Evolutionary conservation across 2,329 filamentous ascomycete species (phyloP), one percentile per base, ranked within the genome.

Genomic region (Arthrobotrys iridis): DNA sequence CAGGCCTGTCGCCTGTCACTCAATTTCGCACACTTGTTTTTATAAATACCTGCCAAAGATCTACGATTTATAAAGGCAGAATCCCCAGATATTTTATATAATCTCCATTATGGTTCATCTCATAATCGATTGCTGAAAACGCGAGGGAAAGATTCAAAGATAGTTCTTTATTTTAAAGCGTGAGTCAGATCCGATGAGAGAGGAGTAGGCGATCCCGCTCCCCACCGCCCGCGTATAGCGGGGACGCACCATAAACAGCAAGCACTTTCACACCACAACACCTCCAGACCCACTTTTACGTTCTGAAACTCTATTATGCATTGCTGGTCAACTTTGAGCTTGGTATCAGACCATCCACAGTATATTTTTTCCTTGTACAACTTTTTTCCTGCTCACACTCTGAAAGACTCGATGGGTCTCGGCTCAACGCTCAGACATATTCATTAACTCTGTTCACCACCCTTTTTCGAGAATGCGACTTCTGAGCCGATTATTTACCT

Each of bases 1-100:
- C n/a, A 46, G 63, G 63, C 63, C 60, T 65, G 60, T 55, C 60
- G 60, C 45, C 60, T 43, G 46, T 65, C 60, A 65, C 60, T 55
- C 35, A 22, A 65, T 65, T 65, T 65, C 48, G 18, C 48, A 67
- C 63, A 67, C 50, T 15, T 8, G 11, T 4, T 30, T 67, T 66
- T 58, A 46, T 45, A 24, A 46, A 57, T 58, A 22, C 28, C 22
- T 45, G 20, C 52, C 35, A 55, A 7, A 60, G 64, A 59, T 59
- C 50, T 28, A n/a, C 8, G 40, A 48, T 50, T 60, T 68, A 45
- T 57, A 68, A 59, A 50, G 24, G n/a, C 20, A 46, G 48, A 58
- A 33, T 37, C 4, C 8, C 43, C 13, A 45, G 15, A 43, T 10
- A 58, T 67, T n/a, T 35, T 46, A 67, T 58, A 57, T 33, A 58